phyloP scores from a whole-genome alignment of 495 filamentous ascomycete species.

The Cercophora samala region DNA sequence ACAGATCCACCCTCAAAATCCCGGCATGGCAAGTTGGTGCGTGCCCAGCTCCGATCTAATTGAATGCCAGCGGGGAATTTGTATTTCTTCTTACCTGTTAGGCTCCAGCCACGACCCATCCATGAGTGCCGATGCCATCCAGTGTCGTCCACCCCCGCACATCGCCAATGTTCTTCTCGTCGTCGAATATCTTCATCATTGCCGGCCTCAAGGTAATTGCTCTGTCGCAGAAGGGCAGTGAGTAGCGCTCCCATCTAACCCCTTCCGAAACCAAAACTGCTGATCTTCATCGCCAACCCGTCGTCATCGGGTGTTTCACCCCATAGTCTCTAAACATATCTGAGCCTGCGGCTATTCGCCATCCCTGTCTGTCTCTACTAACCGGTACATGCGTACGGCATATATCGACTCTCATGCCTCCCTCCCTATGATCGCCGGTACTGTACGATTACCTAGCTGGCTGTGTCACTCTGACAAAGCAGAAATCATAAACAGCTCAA shows the following conservation, averaged over 20 bases:
- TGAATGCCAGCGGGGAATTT: not conserved
- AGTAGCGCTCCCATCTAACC: not conserved
- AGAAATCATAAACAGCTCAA: slow-evolving; percentile 4
- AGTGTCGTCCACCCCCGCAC: not conserved
- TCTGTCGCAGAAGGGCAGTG: not conserved
- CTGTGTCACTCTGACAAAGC: not conserved
- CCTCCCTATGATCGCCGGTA: not conserved
- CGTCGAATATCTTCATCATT: not conserved
- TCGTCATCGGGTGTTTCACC: slow-evolving; percentile 18
- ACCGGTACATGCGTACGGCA: slow-evolving; percentile 1
- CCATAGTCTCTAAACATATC: not conserved
- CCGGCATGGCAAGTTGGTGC: not conserved
- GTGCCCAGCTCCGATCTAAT: not conserved
- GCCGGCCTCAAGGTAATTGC: not conserved
- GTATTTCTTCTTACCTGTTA: not conserved
- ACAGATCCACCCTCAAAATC: not conserved
- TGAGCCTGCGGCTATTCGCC: slow-evolving; percentile 1
- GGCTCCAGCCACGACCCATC: not conserved
- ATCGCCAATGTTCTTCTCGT: not conserved
- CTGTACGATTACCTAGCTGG: not conserved
- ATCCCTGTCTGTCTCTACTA: slow-evolving; percentile 2
- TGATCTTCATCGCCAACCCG: slow-evolving; percentile 21
- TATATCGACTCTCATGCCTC: not conserved
- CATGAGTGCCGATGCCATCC: not conserved
- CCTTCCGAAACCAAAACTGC: slow-evolving; percentile 20